These are phyloP conservation scores for Boletus rex-veris DNA, from an alignment of 768 basidiomycete genomes.

Conservation along the genomic window DNA sequence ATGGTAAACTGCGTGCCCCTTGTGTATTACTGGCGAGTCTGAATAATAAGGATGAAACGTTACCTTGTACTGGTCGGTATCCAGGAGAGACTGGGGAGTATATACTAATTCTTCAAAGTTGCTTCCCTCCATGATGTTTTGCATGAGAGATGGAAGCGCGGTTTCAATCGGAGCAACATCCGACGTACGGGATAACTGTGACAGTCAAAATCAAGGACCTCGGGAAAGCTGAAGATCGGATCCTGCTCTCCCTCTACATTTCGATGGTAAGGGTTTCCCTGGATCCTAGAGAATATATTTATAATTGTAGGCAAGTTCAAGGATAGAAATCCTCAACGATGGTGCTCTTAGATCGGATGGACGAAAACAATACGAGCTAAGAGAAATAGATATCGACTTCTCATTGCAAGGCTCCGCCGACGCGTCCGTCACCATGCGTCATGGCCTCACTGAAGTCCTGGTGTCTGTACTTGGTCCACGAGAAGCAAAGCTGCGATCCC, in stretches of 20 bases:
- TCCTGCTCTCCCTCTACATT: background rate
- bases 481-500: constrained; percentile 78
- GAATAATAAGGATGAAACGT: background rate
- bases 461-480: constrained; percentile 90
- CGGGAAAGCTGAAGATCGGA: too few species aligned
- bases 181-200: too few species aligned
- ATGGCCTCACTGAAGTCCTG: constrained; percentile 87
- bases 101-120: constrained; percentile 10
- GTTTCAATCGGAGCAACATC: too few species aligned
- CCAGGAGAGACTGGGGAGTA: constrained; percentile 59
- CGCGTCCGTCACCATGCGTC: constrained; percentile 78
- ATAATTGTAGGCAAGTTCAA: constrained; percentile 38
- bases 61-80: constrained; percentile 95
- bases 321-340: constrained; percentile 76
- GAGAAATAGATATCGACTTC: constrained; percentile 77
- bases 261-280: constrained; percentile 4
- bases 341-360: constrained; percentile 91
- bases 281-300: background rate
- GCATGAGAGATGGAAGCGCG: too few species aligned
- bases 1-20: constrained; percentile 67
- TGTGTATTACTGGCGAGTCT: background rate
- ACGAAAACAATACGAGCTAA: constrained; percentile 86
- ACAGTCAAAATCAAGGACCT: too few species aligned
- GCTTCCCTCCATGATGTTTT: constrained; percentile 10
- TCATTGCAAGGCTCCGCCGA: constrained; percentile 74